These are phyloP conservation scores for Phytophthora chlamydospora DNA, from an alignment of 352 stramenopile genomes.

Conservation along the genomic window DNA sequence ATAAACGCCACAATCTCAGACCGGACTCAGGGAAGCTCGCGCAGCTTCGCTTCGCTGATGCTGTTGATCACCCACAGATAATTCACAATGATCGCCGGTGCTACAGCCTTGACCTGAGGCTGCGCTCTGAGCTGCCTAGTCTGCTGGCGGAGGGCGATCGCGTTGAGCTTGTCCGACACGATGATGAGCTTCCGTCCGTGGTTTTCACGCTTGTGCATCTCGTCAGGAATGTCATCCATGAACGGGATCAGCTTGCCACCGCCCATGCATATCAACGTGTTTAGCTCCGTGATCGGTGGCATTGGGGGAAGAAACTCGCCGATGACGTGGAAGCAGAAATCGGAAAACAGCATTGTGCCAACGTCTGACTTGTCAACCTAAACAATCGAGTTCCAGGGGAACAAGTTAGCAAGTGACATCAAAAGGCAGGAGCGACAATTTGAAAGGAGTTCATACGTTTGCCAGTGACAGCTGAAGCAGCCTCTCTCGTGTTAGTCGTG, in stretches of 20 bases:
- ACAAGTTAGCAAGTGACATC: conserved; percentile 1
- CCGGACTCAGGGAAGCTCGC: conserved; percentile 32
- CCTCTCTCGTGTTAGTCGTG: conserved; percentile 46
- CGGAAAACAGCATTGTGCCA: conserved; percentile 75
- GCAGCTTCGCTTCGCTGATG: conserved; percentile 81
- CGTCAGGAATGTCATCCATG: conserved; percentile 54
- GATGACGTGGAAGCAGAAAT: conserved; percentile 73
- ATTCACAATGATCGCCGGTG: conserved; percentile 64
- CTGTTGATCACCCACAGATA: conserved; percentile 90
- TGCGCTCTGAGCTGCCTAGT: conserved; percentile 46
- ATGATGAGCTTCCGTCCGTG: conserved; percentile 60
- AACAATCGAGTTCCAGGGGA: conserved; percentile 9
- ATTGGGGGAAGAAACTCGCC: conserved; percentile 83
- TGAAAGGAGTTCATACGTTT: conserved; percentile 26
- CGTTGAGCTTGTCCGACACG: conserved; percentile 79
- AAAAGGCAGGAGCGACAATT: not conserved
- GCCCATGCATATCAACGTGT: conserved; percentile 73
- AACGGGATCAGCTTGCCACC: conserved; percentile 59
- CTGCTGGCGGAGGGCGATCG: conserved; percentile 51
- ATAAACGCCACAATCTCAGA: conserved; percentile 27
- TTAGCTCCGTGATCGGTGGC: conserved; percentile 67
- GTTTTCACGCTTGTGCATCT: conserved; percentile 65
- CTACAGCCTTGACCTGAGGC: conserved; percentile 49
- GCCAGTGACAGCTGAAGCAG: conserved; percentile 34
- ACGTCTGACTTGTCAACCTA: conserved; percentile 36